Evolutionary conservation across 1,284 basidiomycete genomes (phyloP).

Genomic region (Trichosporon ovoides): DNA sequence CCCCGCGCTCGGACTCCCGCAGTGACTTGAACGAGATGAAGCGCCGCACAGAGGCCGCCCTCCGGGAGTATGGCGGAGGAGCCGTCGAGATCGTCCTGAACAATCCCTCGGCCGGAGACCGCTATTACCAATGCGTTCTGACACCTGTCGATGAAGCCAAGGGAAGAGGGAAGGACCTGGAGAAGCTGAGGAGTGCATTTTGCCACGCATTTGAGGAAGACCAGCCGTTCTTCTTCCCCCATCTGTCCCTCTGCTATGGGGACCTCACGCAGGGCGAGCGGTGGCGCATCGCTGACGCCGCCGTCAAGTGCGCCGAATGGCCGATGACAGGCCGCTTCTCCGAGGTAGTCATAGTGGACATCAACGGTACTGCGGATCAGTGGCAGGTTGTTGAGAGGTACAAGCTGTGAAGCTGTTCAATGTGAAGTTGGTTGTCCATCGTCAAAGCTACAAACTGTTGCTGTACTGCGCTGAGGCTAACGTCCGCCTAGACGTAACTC

Average conservation of each 20-base stretch:
- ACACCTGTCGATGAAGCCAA: constrained; percentile 22
- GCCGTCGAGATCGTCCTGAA: constrained; percentile 5
- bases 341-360: constrained; percentile 18
- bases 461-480: background rate
- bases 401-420: background rate
- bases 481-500: background rate
- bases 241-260: constrained; percentile 37
- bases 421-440: too few relatives aligned
- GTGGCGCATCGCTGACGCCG: constrained; percentile 23
- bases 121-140: constrained; percentile 40
- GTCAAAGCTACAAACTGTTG: too few relatives aligned
- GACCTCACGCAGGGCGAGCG: constrained; percentile 20
- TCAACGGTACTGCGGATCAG: constrained; percentile 14
- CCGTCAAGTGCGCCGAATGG: constrained; percentile 2
- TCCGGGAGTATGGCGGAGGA: background rate
- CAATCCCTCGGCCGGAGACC: constrained; percentile 18
- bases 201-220: constrained; percentile 3
- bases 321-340: constrained; percentile 4
- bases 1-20: constrained; percentile 15
- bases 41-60: background rate
- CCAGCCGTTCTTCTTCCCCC: constrained; percentile 32
- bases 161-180: constrained; percentile 8
- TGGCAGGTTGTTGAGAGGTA: constrained; percentile 20
- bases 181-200: constrained; percentile 16
- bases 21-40: background rate